Base-by-base conservation (phyloP, 345 rosid genomes). In the Gynandropsis gynandra region DNA sequence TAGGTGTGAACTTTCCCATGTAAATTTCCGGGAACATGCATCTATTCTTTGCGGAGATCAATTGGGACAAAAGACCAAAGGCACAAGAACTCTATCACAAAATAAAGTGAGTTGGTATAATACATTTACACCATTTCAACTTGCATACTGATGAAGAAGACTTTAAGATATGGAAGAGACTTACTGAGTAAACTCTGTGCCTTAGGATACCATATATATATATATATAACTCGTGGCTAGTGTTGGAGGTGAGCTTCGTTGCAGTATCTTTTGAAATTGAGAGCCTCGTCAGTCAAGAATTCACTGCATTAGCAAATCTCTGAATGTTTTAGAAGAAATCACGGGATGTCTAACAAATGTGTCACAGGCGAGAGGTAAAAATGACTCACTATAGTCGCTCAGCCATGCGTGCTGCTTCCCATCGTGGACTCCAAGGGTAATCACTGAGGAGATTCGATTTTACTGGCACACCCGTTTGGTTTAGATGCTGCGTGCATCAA, bases 341-440 rank as follows among this genome's bases (percentile, higher is more conserved):
- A 27, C 24, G 24, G 42, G 18, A 4, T 44, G 35, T 10, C 20
- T 20, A 39, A 4, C 15, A 38, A 44, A 59, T 18, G 57, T 43
- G 1, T 21, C 31, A 9, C 48, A 21, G 31, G 47, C 16, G 42
- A 10, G 7, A 40, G 12, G 16, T 1, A 4, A 10, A 53, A 36
- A 18, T 44, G 38, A 71, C 90, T 76, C 41, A 92, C 98, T 67
- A 76, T 21, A 85, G 65, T 42, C 86, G 80, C 64, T 87, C 98
- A 12, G 84, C 94, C 98, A 82, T 89, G 56, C 59, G 76, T 1
- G 78, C 64, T 20, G 57, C 38, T 59, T 92, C 95, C 98, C 98
- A 92, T 69, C 97, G 81, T 15, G 98, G 98, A 77, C 94, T 92
- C 97, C 98, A 92, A 50, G 95, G 95, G 63, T 75, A 92, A 24